These are phyloP conservation scores for Fagopyrum homotropicum DNA, from an alignment of 148 eudicot species.

Conservation along the genomic window DNA sequence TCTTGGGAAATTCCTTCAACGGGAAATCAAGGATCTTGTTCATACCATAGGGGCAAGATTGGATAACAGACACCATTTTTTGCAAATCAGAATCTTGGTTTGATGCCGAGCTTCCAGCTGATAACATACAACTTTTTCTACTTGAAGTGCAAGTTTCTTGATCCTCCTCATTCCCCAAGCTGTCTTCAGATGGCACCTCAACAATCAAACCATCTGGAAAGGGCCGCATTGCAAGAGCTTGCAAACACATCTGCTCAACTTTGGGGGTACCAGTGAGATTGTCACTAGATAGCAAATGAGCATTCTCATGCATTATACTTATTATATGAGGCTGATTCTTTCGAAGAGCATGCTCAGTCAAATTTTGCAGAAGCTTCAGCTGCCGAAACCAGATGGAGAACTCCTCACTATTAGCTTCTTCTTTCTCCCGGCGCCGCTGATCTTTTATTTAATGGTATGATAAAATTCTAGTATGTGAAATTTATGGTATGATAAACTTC, in stretches of 20 bases:
- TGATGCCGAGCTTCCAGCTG: conserved; percentile 20
- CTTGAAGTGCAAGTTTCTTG: conserved; percentile 36
- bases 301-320: conserved; percentile 66
- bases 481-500: no score
- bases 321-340: conserved; percentile 75
- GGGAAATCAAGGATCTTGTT: conserved; percentile 49
- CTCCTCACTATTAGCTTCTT: conserved; percentile 46
- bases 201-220: conserved; percentile 41
- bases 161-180: conserved; percentile 27
- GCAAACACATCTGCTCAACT: conserved; percentile 62
- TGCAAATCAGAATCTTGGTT: conserved; percentile 60
- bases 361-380: conserved; percentile 50
- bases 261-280: conserved; percentile 50
- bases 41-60: conserved; percentile 50
- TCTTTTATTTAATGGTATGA: no score
- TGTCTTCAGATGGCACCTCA: conserved; percentile 36
- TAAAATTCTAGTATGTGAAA: no score
- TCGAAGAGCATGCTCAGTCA: conserved; percentile 76
- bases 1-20: conserved; percentile 45
- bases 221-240: conserved; percentile 55
- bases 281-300: conserved; percentile 31
- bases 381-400: conserved; percentile 41
- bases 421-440: no score
- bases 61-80: conserved; percentile 62
- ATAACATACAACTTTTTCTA: conserved; percentile 30